Percentiles rank a stretch among this genome's conserved stretches.
Evolutionary conservation across 179 eudicot species (phyloP).

Genomic region (Spinacia oleracea): DNA sequence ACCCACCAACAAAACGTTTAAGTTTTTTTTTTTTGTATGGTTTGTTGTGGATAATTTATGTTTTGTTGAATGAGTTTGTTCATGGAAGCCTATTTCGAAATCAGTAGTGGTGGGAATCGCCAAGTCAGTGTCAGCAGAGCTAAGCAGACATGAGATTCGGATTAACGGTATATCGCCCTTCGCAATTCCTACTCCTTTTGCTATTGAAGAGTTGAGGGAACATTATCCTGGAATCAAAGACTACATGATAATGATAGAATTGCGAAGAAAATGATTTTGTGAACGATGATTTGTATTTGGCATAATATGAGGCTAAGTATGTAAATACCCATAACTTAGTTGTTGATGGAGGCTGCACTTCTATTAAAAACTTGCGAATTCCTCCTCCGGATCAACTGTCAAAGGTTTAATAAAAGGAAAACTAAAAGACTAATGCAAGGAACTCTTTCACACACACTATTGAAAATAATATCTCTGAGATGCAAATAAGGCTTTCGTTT

Average conservation of each 20-base stretch:
- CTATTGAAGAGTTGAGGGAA: constrained; percentile 49
- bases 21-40: too few relatives aligned
- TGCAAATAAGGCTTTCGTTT: too few relatives aligned
- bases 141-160: constrained; percentile 66
- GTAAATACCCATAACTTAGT: constrained; percentile 81
- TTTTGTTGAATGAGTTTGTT: too few relatives aligned
- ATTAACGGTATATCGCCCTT: constrained; percentile 83
- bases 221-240: constrained; percentile 49
- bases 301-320: constrained; percentile 82
- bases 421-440: too few relatives aligned
- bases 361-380: constrained; percentile 52
- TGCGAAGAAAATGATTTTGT: constrained; percentile 74
- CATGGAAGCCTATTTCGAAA: constrained; percentile 69
- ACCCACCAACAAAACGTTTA: too few relatives aligned
- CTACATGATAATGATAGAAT: constrained; percentile 26
- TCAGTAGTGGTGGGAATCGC: constrained; percentile 56
- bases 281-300: constrained; percentile 77
- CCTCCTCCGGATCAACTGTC: constrained; percentile 36
- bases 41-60: too few relatives aligned
- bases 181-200: constrained; percentile 64
- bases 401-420: neutral
- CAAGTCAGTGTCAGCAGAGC: constrained; percentile 58
- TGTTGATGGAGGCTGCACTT: constrained; percentile 84
- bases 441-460: too few relatives aligned
- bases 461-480: too few relatives aligned